Percentiles rank a stretch among this genome's conserved stretches.
phyloP scores from a whole-genome alignment of 805 yeast genomes.

The Saccharomycopsis sp. region DNA sequence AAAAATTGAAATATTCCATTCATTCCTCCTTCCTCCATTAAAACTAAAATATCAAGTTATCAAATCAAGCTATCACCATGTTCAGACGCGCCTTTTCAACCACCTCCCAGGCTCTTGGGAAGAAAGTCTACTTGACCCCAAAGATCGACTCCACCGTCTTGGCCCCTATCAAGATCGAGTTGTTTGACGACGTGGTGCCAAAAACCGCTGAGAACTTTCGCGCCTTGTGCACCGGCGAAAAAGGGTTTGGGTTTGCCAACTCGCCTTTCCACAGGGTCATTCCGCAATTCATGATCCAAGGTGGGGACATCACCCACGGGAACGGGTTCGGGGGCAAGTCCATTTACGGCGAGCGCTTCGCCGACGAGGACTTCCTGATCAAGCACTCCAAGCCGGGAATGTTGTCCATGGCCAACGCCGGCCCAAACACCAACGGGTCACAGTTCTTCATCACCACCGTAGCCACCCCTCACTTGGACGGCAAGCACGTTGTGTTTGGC shows the following conservation, averaged over 20 bases:
- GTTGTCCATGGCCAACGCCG: conserved; percentile 95
- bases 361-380: conserved; percentile 76
- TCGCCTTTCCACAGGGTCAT: conserved; percentile 89
- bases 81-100: conserved; percentile 12
- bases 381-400: conserved; percentile 79
- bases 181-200: conserved; percentile 68
- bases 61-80: too few species aligned
- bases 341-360: conserved; percentile 76
- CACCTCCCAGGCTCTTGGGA: conserved; percentile 12
- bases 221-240: conserved; percentile 82
- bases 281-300: conserved; percentile 85
- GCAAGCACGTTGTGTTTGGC: conserved; percentile 95
- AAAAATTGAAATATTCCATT: too few species aligned
- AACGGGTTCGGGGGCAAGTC: conserved; percentile 77
- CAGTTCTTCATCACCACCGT: conserved; percentile 92
- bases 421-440: conserved; percentile 94
- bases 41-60: too few species aligned
- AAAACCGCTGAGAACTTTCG: conserved; percentile 85
- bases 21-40: too few species aligned
- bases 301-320: conserved; percentile 76
- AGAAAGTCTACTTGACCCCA: conserved; percentile 17
- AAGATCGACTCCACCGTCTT: conserved; percentile 41
- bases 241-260: conserved; percentile 70
- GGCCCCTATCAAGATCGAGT: conserved; percentile 76
- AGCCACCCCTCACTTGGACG: conserved; percentile 88